Evolutionary conservation across 148 eudicot species (phyloP).

Genomic region (Salicornia ramosissima): DNA sequence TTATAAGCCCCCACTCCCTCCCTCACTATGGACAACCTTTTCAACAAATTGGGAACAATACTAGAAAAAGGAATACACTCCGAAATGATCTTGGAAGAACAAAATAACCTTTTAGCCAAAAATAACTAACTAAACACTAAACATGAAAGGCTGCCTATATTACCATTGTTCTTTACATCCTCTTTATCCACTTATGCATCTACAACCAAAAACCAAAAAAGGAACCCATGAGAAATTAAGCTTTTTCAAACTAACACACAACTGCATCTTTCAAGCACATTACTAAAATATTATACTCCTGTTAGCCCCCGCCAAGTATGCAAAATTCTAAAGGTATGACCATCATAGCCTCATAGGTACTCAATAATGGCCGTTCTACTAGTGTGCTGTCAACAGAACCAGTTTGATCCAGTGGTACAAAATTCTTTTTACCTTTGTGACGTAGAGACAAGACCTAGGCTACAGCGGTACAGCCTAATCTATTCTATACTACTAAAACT

Average conservation of each 20-base stretch:
- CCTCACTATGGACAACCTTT: neutral
- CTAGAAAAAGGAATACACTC: neutral
- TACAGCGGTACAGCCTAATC: too few species aligned
- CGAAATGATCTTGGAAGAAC: neutral
- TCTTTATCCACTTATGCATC: slow-evolving; percentile 89
- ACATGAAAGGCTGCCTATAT: slow-evolving; percentile 13
- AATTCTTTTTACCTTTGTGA: too few species aligned
- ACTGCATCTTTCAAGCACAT: neutral
- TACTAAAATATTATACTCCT: neutral
- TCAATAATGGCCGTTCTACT: too few species aligned
- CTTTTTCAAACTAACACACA: neutral
- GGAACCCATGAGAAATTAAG: slow-evolving; percentile 1
- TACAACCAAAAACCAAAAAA: slow-evolving; percentile 32
- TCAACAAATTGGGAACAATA: neutral
- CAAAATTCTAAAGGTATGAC: neutral
- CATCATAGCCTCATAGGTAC: neutral
- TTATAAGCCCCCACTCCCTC: neutral
- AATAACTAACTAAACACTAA: slow-evolving; percentile 9
- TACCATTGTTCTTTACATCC: slow-evolving; percentile 73
- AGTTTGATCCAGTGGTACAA: too few species aligned
- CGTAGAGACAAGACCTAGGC: too few species aligned
- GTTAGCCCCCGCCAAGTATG: neutral
- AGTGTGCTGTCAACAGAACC: too few species aligned
- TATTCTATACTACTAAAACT: too few species aligned
- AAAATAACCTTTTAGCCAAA: neutral